Evolutionary conservation across 108 stramenopile species (phyloP).

Genomic region (Cyclotella cryptica): DNA sequence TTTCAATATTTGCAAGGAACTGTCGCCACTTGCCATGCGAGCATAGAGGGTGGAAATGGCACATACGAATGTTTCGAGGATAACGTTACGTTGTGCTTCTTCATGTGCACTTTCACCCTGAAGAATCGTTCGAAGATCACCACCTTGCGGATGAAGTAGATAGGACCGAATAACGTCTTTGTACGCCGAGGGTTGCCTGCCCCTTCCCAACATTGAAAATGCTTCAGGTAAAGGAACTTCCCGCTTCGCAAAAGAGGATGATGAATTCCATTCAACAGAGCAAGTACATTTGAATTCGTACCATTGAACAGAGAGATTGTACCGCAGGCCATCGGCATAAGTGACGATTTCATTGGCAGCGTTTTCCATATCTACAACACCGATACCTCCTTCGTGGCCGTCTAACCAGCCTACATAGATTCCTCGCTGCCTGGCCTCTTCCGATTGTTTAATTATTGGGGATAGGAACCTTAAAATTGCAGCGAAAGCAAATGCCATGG

Average conservation of each 20-base stretch:
- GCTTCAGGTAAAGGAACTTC: slow-evolving; percentile 32
- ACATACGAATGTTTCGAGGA: slow-evolving; percentile 54
- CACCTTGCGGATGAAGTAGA: slow-evolving; percentile 59
- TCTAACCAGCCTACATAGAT: slow-evolving; percentile 76
- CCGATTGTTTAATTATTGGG: slow-evolving; percentile 35
- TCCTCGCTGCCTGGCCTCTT: slow-evolving; percentile 27
- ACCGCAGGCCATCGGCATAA: slow-evolving; percentile 83
- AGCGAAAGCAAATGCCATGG: slow-evolving; percentile 87
- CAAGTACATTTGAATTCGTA: slow-evolving; percentile 80
- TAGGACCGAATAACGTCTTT: slow-evolving; percentile 44
- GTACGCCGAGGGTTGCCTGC: slow-evolving; percentile 54
- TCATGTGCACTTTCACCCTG: slow-evolving; percentile 25
- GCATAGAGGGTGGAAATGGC: slow-evolving; percentile 75
- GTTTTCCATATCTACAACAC: slow-evolving; percentile 1
- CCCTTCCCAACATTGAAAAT: slow-evolving; percentile 30
- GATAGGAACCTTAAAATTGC: slow-evolving; percentile 85
- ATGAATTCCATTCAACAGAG: slow-evolving; percentile 16
- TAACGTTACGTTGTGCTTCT: neutral
- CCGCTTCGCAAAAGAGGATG: neutral
- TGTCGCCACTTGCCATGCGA: slow-evolving; percentile 77
- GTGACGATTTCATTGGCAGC: slow-evolving; percentile 23
- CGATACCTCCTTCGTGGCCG: neutral
- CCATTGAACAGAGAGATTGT: slow-evolving; percentile 78
- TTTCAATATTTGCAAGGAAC: slow-evolving; percentile 46
- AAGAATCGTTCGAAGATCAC: slow-evolving; percentile 57